Evolutionary conservation across 1,284 basidiomycete genomes (phyloP), one percentile per base, ranked within the genome.

Genomic region (Cystobasidium slooffiae): DNA sequence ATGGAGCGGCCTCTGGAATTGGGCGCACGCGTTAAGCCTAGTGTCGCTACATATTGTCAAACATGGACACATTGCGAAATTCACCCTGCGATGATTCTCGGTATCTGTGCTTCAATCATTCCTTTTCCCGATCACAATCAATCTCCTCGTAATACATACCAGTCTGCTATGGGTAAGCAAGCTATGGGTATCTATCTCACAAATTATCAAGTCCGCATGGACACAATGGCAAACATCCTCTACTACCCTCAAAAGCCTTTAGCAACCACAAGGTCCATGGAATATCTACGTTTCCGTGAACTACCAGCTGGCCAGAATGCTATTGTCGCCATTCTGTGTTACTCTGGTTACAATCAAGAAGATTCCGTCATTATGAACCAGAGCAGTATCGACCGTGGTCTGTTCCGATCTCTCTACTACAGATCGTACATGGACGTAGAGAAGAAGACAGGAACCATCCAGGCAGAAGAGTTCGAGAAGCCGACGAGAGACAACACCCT

Each of bases 291-390:
- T 80, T 99, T 99, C 89, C 88, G 94, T 79, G 95, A 99, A 82
- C 87, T 99, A 58, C 96, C 96, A 43, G 96, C 96, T 14, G 97
- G 96, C 20, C 94, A 97, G 83, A 99, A 99, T 81, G 94, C 95
- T 59, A 94, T 98, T 77, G 95, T 99, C 61, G 96, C 97, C 4
- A 99, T 99, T 82, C 86, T 99, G 66, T 98, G 95, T 81, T 99
- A 99, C 84, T 97, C 94, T 79, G 96, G 96, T 44, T 99, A 99
- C 85, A 99, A 99, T 84, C 97, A 99, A 84, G 97, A 99, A 89
- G 97, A 99, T 87, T 99, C 97, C 78, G 96, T 99, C 83, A 99
- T 99, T 83, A 97, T 99, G 96, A 99, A 99, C 83, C 96, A 99
- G 84, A 94, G 91, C 78, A 97, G 96, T 22, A 93, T 99, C 80